Evolutionary conservation across 352 stramenopile genomes (phyloP).

Genomic region (Globisporangium barbulae): DNA sequence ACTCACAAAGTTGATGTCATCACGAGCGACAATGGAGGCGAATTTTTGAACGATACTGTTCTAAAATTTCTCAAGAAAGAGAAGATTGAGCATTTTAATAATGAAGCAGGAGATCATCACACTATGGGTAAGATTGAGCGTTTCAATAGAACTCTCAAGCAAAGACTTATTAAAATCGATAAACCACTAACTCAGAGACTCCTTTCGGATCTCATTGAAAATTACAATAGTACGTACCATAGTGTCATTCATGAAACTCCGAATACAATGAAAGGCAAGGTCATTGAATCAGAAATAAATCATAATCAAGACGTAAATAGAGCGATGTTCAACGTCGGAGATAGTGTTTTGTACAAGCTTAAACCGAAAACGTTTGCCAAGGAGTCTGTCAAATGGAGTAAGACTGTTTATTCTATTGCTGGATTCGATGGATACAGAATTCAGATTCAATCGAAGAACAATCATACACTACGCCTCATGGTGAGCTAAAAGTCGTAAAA

Average conservation of each 20-base stretch:
- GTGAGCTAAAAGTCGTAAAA: neutral
- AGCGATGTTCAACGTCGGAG: neutral
- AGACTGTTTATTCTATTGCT: neutral
- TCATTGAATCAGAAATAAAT: neutral
- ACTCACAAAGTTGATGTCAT: conserved; percentile 21
- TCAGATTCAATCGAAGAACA: conserved; percentile 1
- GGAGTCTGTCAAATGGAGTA: neutral
- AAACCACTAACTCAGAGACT: conserved; percentile 21
- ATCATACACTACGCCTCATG: conserved; percentile 1
- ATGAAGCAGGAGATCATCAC: conserved; percentile 32
- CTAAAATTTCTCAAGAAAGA: conserved; percentile 27
- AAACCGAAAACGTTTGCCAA: neutral
- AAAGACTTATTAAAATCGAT: conserved; percentile 27
- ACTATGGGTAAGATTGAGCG: conserved; percentile 43
- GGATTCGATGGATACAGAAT: neutral
- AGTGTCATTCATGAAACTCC: neutral
- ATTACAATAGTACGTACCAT: neutral
- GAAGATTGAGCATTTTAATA: conserved; percentile 38
- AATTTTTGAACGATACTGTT: conserved; percentile 30
- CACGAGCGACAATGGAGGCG: conserved; percentile 32
- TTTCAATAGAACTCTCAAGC: conserved; percentile 40
- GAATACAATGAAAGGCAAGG: neutral
- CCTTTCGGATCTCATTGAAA: conserved; percentile 23
- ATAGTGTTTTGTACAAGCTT: neutral
- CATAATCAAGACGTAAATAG: neutral